Evolutionary conservation across 108 stramenopile genomes (phyloP).

Genomic region (Nitzschia putrida): DNA sequence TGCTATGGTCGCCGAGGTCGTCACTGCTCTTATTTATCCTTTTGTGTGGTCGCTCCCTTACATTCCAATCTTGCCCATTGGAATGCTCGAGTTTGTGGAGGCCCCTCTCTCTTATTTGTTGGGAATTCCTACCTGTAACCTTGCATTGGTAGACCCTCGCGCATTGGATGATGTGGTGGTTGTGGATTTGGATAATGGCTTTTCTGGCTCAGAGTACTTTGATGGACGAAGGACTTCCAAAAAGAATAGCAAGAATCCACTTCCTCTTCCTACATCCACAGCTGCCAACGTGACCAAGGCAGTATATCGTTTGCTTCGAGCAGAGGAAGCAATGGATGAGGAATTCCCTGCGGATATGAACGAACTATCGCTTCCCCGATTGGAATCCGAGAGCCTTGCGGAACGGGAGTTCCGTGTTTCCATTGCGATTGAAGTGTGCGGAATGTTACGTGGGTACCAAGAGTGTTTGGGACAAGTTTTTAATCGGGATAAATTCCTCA

Average conservation of each 20-base stretch:
- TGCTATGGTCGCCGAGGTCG: slow-evolving; percentile 84
- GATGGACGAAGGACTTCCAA: slow-evolving; percentile 36
- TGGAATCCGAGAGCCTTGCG: slow-evolving; percentile 75
- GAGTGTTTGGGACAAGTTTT: slow-evolving; percentile 85
- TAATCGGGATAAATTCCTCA: slow-evolving; percentile 81
- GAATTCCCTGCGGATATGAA: slow-evolving; percentile 32
- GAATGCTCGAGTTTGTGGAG: slow-evolving; percentile 84
- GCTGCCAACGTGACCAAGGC: slow-evolving; percentile 77
- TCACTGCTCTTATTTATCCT: slow-evolving; percentile 83
- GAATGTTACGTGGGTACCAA: slow-evolving; percentile 79
- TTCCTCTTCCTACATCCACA: slow-evolving; percentile 75
- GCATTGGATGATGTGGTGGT: slow-evolving; percentile 81
- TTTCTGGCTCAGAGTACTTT: slow-evolving; percentile 50
- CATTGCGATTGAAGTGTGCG: slow-evolving; percentile 79
- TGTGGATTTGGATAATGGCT: slow-evolving; percentile 76
- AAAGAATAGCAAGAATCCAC: slow-evolving; percentile 54
- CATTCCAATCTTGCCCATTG: slow-evolving; percentile 78
- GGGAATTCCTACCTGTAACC: slow-evolving; percentile 66
- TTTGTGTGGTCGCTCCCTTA: slow-evolving; percentile 86
- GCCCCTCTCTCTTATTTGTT: slow-evolving; percentile 83
- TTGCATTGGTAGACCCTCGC: slow-evolving; percentile 60
- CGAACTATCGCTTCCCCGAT: slow-evolving; percentile 62
- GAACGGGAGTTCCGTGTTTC: slow-evolving; percentile 82
- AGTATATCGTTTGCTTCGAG: slow-evolving; percentile 66
- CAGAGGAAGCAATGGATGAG: slow-evolving; percentile 75